phyloP scores from a whole-genome alignment of 2,329 filamentous ascomycete genomes.

The Fusarium scirpi region DNA sequence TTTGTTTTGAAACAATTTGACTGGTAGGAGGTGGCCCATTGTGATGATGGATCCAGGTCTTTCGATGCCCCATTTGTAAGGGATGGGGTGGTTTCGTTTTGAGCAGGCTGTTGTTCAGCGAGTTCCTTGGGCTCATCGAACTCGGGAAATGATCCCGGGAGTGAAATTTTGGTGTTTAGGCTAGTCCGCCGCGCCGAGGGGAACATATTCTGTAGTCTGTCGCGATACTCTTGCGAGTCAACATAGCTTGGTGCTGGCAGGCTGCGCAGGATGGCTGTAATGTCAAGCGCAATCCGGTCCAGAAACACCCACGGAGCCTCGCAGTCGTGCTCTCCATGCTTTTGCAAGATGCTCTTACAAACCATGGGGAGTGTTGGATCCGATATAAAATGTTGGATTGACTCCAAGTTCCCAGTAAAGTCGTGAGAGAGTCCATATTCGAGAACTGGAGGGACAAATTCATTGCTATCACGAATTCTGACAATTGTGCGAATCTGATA shows the following conservation, averaged over 20 bases:
- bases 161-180: conserved; percentile 22
- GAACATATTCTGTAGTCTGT: conserved; percentile 41
- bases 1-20: conserved; percentile 31
- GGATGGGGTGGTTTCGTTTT: background rate
- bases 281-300: conserved; percentile 47
- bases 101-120: background rate
- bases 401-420: conserved; percentile 31
- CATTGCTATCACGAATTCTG: conserved; percentile 43
- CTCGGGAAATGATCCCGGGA: conserved; percentile 48
- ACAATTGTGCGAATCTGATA: conserved; percentile 48
- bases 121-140: conserved; percentile 30
- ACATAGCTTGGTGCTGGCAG: conserved; percentile 50
- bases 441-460: conserved; percentile 41
- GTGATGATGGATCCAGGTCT: conserved; percentile 1
- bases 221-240: conserved; percentile 42
- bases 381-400: conserved; percentile 46
- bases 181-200: conserved; percentile 33
- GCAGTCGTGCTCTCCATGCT: conserved; percentile 13
- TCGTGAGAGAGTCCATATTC: conserved; percentile 39
- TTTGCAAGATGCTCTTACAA: conserved; percentile 43
- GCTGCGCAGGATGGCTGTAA: conserved; percentile 46
- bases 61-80: background rate
- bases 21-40: conserved; percentile 1
- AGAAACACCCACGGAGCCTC: conserved; percentile 44
- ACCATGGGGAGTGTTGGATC: conserved; percentile 44